Evolutionary conservation across 768 basidiomycete genomes (phyloP), one percentile per base, ranked within the genome.

Genomic region (Leucocoprinus leucothites): DNA sequence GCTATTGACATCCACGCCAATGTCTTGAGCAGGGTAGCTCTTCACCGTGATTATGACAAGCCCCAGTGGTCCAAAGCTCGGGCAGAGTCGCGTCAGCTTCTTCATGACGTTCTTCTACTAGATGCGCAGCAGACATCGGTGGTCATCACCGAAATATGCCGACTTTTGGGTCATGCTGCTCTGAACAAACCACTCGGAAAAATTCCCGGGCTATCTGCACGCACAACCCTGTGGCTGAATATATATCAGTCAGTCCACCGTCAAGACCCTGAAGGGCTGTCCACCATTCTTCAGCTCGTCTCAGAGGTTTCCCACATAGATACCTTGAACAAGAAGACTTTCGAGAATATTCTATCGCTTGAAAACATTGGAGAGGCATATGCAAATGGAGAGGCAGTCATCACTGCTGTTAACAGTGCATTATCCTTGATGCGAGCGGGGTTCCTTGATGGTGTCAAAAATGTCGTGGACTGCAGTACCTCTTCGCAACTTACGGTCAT

Each of bases 271-370:
- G 75, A 81, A 28, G 88, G 79, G 1, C 73, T 87, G 21, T 78
- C 78, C 9, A 72, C 79, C 35, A 66, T 94, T 25, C 70, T 94
- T 36, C 69, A 75, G 26, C 71, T 84, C 1, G 69, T 89, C 6
- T 75, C 88, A 1, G 74, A 75, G 25, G 77, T 80, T 24, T 80
- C 87, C 8, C 86, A 92, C 65, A 65, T 94, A 26, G 89, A 91
- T 64, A 64, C 68, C 19, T 70, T 96, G 19, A 76, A 76, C 52
- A 63, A 76, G 25, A 71, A 71, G 11, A 76, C 82, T n/a, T 88
- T 82, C 64, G 68, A 65, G 52, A 19, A 47, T 16, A 42, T 56
- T 26, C 14, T 48, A 22, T 42, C 47, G 6, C 25, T 43, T 7
- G 42, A 41, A 24, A 57, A 69, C 14, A 63, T 56, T 48, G 78